A percentile compares a stretch with the other conserved stretches of the same genome.
Evolutionary conservation across 768 basidiomycete species (phyloP).

Genomic region (Phanerochaete sordida): DNA sequence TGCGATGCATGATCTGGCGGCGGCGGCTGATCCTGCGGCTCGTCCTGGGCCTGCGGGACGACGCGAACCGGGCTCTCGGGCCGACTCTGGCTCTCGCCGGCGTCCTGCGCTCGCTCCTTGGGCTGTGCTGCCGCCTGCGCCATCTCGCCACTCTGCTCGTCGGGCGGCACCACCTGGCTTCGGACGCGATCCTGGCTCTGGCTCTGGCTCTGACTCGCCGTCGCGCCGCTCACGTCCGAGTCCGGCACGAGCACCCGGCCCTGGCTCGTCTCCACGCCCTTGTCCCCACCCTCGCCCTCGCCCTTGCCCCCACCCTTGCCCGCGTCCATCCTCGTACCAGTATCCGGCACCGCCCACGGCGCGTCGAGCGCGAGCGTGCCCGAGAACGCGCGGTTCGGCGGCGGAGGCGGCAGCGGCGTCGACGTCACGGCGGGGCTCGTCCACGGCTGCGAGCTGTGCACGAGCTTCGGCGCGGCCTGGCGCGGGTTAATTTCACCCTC

Average conservation of each 20-base stretch:
- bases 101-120: background rate
- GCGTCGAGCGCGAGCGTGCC: background rate
- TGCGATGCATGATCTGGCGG: too few relatives aligned
- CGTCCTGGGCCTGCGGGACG: too few relatives aligned
- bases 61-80: too few relatives aligned
- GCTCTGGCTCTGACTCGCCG: conserved; percentile 26
- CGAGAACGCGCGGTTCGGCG: background rate
- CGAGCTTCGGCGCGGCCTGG: background rate
- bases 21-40: background rate
- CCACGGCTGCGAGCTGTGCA: background rate
- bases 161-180: background rate
- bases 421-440: background rate
- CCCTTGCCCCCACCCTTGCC: too few relatives aligned
- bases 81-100: too few relatives aligned
- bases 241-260: conserved; percentile 10
- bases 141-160: background rate
- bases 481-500: too few relatives aligned
- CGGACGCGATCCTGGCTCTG: background rate
- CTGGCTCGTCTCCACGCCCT: background rate
- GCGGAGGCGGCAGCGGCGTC: background rate
- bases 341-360: too few relatives aligned
- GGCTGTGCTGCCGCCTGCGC: background rate
- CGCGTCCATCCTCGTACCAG: too few relatives aligned
- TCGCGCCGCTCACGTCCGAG: conserved; percentile 6
- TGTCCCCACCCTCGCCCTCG: too few relatives aligned